Evolutionary conservation across 2,329 filamentous ascomycete genomes (phyloP), one percentile per base, ranked within the genome.

Genomic region (Dactylellina leptospora): DNA sequence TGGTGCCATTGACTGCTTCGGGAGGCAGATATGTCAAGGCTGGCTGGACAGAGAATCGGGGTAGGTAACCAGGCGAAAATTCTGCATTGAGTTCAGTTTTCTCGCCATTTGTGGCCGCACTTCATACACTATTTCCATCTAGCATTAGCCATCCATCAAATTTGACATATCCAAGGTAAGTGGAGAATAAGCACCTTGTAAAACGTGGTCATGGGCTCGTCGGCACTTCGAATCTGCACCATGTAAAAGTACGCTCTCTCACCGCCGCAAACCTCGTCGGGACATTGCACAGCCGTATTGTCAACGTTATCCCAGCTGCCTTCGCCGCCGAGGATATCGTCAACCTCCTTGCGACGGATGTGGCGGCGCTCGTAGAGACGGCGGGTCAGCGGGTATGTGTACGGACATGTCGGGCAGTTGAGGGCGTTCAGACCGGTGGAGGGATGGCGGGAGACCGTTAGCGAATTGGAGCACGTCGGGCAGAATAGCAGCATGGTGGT

Each of bases 151-250:
- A 40, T 70, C 9, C 33, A 5, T 10, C 33, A 38, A 40, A 40
- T 4, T n/a, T n/a, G 10, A 40, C 36, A 10, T 2, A n/a, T 16
- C 36, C 5, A 30, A n/a, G 4, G 4, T 22, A 16, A 16, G 16
- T 13, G 22, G 5, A 27, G 13, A 22, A 44, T 30, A 28, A 10
- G 22, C 13, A 91, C 90, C 86, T 92, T 95, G 82, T 89, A 96
- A 81, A 97, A 97, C 72, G 88, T 93, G 75, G 95, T 99, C 90
- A 96, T 97, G 72, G 95, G 95, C 84, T 99, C 95, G 82, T 99
- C 95, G 56, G 95, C 95, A 83, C 92, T 96, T 76, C 95, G 88
- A 81, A 97, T 97, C 85, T 99, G 95, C 76, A 97, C 88, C 84
- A 96, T 92, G 83, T 93, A 96, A 83, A 93, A 97, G 74, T 93